Evolutionary conservation across 306 rosid species (phyloP).

Genomic region (Sphenostylis stenocarpa): DNA sequence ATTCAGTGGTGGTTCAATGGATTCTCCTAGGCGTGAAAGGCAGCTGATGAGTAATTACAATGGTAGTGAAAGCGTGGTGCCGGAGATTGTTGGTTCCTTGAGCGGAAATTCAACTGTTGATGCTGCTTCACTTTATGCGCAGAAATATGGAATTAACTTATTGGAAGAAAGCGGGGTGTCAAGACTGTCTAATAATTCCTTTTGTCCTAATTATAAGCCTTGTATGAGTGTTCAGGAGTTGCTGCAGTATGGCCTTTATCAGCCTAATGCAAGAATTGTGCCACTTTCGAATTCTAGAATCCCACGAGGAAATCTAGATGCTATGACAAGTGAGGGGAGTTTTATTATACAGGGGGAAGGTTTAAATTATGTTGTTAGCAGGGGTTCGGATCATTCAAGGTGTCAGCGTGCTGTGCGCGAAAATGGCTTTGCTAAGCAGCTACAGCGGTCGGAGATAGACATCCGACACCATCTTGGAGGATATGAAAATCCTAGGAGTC

Average conservation of each 20-base stretch:
- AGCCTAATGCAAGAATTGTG: conserved; percentile 38
- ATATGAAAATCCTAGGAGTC: conserved; percentile 38
- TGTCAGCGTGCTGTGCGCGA: conserved; percentile 29
- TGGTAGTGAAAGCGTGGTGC: conserved; percentile 28
- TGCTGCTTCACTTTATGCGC: conserved; percentile 14
- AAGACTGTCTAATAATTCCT: conserved; percentile 27
- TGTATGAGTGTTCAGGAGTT: conserved; percentile 26
- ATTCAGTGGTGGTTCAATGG: conserved; percentile 34
- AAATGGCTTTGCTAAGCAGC: conserved; percentile 32
- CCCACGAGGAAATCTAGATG: conserved; percentile 33
- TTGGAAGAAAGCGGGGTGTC: conserved; percentile 32
- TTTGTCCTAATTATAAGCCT: conserved; percentile 31
- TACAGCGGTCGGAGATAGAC: conserved; percentile 34
- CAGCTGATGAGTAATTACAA: conserved; percentile 31
- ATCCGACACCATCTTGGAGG: conserved; percentile 26
- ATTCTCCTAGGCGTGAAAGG: conserved; percentile 28
- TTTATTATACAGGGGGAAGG: conserved; percentile 57
- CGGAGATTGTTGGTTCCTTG: conserved; percentile 30
- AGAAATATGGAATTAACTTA: conserved; percentile 31
- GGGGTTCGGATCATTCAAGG: conserved; percentile 35
- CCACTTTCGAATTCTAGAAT: conserved; percentile 34
- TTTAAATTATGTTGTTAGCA: conserved; percentile 38
- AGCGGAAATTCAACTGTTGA: conserved; percentile 35
- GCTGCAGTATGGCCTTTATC: conserved; percentile 3
- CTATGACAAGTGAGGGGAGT: conserved; percentile 53